Evolutionary conservation across 2,329 filamentous ascomycete species (phyloP).

Genomic region (Phialocephala subalpina): DNA sequence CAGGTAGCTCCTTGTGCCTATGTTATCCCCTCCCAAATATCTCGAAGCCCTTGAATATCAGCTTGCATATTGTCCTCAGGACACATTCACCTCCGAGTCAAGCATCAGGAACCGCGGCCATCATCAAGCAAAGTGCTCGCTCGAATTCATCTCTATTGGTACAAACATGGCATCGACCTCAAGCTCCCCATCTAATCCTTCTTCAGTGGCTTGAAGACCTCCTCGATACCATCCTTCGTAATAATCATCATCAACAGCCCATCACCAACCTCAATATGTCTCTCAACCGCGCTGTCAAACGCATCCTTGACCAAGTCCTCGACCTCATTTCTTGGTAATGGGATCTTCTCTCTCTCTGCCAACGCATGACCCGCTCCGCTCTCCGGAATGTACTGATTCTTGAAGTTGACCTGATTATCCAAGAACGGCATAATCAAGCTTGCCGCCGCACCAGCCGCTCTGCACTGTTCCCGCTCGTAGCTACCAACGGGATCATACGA

Average conservation of each 20-base stretch:
- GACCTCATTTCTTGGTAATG: slow-evolving; percentile 76
- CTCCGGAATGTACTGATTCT: slow-evolving; percentile 94
- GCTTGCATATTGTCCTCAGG: too few relatives aligned
- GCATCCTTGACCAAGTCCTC: slow-evolving; percentile 94
- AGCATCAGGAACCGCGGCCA: not conserved
- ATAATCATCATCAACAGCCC: slow-evolving; percentile 95
- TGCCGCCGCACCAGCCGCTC: slow-evolving; percentile 89
- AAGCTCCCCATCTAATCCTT: slow-evolving; percentile 68
- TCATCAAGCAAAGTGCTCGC: not conserved
- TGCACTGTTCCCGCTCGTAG: slow-evolving; percentile 96
- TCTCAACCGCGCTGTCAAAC: slow-evolving; percentile 96
- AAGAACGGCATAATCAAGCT: slow-evolving; percentile 99
- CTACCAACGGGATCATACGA: slow-evolving; percentile 98
- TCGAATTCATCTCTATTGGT: slow-evolving; percentile 28
- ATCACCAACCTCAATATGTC: slow-evolving; percentile 99
- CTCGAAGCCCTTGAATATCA: too few relatives aligned
- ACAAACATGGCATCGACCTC: slow-evolving; percentile 24
- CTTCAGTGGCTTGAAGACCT: slow-evolving; percentile 86
- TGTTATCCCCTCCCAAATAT: too few relatives aligned
- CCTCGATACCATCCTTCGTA: slow-evolving; percentile 86
- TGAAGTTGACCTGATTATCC: slow-evolving; percentile 99
- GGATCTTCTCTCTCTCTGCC: slow-evolving; percentile 73
- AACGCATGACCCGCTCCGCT: slow-evolving; percentile 85
- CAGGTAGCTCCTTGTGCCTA: too few relatives aligned
- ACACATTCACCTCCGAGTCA: not conserved